phyloP scores from a whole-genome alignment of 176 grass and related monocot genomes.

The Avena sativa region DNA sequence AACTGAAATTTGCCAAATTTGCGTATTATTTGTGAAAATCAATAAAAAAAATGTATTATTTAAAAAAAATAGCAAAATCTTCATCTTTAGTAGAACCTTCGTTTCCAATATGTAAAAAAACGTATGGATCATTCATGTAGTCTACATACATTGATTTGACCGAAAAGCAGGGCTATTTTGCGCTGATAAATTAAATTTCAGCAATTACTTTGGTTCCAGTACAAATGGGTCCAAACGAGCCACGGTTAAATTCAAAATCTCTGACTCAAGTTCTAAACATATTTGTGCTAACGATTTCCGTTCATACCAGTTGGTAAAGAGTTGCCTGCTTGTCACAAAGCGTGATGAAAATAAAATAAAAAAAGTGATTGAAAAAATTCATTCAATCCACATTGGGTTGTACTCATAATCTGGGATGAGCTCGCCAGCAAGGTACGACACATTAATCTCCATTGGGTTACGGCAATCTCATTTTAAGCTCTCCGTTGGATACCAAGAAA shows the following conservation, averaged over 20 bases:
- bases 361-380: no score
- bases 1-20: no score
- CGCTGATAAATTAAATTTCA: no score
- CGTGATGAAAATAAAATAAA: not conserved
- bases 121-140: no score
- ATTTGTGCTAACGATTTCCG: not conserved
- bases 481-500: not conserved
- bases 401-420: not conserved
- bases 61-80: no score
- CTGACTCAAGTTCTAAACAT: not conserved
- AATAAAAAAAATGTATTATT: no score
- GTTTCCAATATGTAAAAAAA: no score
- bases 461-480: not conserved
- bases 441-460: not conserved
- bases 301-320: not conserved
- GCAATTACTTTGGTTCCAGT: not conserved
- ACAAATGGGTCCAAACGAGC: not conserved
- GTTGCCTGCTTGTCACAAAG: not conserved
- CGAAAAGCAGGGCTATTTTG: no score
- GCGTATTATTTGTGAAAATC: no score
- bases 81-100: no score
- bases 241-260: not conserved
- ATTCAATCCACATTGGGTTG: no score
- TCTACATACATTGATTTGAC: no score
- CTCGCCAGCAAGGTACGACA: not conserved